Conservation (phyloP, 2,329 filamentous ascomycete species). For the Hypoxylon sp. region DNA sequence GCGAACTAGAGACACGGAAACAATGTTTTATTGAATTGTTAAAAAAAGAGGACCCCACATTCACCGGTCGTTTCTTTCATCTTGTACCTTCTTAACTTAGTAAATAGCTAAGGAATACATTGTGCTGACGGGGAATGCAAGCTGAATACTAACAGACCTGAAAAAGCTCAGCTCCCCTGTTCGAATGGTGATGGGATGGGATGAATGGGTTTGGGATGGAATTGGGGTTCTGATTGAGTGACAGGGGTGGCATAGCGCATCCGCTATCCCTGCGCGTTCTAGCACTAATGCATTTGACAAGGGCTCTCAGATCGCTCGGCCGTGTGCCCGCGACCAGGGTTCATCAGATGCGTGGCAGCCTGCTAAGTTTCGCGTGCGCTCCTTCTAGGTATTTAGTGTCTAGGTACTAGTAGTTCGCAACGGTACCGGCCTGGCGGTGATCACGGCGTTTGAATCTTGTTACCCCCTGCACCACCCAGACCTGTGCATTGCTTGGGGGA, state of each 20-base stretch:
- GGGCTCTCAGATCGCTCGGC: conserved; percentile 46
- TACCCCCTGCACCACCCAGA: conserved; percentile 31
- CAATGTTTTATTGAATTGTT: conserved; percentile 18
- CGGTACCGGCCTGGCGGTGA: conserved; percentile 22
- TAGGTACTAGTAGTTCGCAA: conserved; percentile 10
- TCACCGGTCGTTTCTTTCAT: conserved; percentile 11
- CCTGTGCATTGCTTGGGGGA: conserved; percentile 23
- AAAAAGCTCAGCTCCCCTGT: conserved; percentile 48
- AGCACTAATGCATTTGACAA: conserved; percentile 48
- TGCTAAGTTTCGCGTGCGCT: conserved; percentile 37
- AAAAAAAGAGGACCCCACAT: conserved; percentile 4
- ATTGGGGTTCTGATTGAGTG: conserved; percentile 39
- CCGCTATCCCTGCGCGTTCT: conserved; percentile 46
- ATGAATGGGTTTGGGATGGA: conserved; percentile 20
- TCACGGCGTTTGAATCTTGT: conserved; percentile 39
- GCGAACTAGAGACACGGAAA: conserved; percentile 23
- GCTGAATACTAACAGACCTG: conserved; percentile 43
- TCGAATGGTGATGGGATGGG: conserved; percentile 42
- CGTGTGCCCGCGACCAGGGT: conserved; percentile 45
- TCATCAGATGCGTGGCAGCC: conserved; percentile 43
- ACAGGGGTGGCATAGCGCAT: conserved; percentile 42
- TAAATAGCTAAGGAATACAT: conserved; percentile 31
- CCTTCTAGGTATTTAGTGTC: conserved; percentile 4
- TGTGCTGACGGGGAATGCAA: conserved; percentile 40
- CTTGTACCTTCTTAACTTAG: conserved; percentile 40